Evolutionary conservation across 1,284 basidiomycete species (phyloP).

Genomic region (Gymnopus androsaceus): DNA sequence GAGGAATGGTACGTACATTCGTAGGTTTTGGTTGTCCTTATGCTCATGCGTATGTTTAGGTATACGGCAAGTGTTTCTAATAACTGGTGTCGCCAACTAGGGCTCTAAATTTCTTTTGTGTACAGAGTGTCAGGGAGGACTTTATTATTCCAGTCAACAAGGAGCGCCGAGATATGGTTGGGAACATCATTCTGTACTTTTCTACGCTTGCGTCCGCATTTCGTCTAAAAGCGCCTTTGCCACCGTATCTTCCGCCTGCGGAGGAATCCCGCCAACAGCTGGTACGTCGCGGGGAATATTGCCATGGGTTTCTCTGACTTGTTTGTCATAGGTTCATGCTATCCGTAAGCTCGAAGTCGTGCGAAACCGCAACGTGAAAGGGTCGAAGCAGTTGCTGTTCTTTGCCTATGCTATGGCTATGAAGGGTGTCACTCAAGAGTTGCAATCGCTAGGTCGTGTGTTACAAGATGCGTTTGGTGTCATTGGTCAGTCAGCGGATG

Average conservation of each 20-base stretch:
- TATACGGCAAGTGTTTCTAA: slow-evolving; percentile 56
- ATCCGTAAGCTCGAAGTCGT: slow-evolving; percentile 87
- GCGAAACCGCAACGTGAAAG: slow-evolving; percentile 70
- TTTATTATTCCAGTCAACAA: slow-evolving; percentile 89
- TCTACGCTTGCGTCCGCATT: slow-evolving; percentile 88
- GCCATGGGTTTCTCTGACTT: background rate
- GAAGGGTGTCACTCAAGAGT: slow-evolving; percentile 87
- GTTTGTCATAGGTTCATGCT: slow-evolving; percentile 63
- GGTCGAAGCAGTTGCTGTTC: slow-evolving; percentile 84
- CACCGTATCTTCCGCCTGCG: slow-evolving; percentile 93
- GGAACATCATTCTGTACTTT: slow-evolving; percentile 92
- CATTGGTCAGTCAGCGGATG: slow-evolving; percentile 67
- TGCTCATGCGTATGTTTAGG: slow-evolving; percentile 38
- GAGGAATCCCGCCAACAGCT: slow-evolving; percentile 79
- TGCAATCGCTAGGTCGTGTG: slow-evolving; percentile 76
- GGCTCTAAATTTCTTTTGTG: slow-evolving; percentile 9
- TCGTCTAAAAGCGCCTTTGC: slow-evolving; percentile 86
- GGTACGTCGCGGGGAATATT: slow-evolving; percentile 52
- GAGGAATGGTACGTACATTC: slow-evolving; percentile 78
- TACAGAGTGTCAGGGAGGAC: slow-evolving; percentile 74
- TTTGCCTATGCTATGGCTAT: slow-evolving; percentile 94
- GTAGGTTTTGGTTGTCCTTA: slow-evolving; percentile 9
- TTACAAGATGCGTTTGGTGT: slow-evolving; percentile 89
- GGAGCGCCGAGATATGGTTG: slow-evolving; percentile 89
- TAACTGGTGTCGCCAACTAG: background rate